phyloP scores from a whole-genome alignment of 2,329 filamentous ascomycete species.

The Sporothrix protearum region DNA sequence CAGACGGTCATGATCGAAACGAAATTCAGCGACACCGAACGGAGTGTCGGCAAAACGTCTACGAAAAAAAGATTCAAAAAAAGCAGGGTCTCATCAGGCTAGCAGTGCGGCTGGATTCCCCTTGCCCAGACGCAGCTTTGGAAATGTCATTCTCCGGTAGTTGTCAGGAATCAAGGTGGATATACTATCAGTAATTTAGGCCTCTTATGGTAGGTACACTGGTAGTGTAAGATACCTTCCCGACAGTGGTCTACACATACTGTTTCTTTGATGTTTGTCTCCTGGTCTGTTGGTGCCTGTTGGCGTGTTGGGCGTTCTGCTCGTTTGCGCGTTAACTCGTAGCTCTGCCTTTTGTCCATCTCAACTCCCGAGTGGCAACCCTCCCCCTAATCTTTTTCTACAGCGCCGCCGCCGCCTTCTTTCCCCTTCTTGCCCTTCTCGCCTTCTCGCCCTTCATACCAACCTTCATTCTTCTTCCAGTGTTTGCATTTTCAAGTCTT shows the following conservation, averaged over 20 bases:
- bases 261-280: neutral
- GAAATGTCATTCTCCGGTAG: neutral
- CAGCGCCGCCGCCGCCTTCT: no score
- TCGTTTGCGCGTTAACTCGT: neutral
- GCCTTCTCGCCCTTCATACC: no score
- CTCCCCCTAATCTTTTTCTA: no score
- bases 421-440: neutral
- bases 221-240: neutral
- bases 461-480: no score
- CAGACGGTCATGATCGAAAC: no score
- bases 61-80: neutral
- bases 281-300: neutral
- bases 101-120: neutral
- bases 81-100: neutral
- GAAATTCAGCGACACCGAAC: no score
- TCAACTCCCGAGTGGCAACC: no score
- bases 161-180: no score
- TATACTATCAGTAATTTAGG: no score
- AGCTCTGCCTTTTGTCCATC: no score
- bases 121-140: neutral
- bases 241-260: neutral
- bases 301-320: neutral
- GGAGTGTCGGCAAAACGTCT: no score
- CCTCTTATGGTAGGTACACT: no score
- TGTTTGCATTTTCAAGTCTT: neutral